Base-by-base conservation (phyloP, 2,329 filamentous ascomycete species). In the Paecilomyces niveus region DNA sequence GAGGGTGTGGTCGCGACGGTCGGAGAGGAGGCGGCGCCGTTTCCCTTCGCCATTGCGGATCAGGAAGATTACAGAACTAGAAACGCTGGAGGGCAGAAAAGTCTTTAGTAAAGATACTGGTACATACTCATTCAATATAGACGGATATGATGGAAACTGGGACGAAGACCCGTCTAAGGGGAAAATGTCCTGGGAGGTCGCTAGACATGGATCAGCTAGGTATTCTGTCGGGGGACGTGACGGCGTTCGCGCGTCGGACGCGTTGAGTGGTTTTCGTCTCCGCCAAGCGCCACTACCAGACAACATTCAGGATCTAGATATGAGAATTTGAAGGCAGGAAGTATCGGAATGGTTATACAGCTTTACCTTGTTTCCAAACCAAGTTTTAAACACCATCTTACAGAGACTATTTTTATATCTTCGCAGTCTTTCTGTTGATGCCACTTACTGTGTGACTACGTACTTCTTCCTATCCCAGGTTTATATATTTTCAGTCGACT, bases 41-140 rank as follows among this genome's bases (percentile, higher is more conserved):
- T 62, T 66, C 67, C 72, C 67, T 65, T 75, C 52, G 75, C 70
- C 75, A 77, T 77, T 63, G 57, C 70, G 61, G 49, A 57, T 51
- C 13, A 18, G 13, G 24, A 52, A 3, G n/a, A 32, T 11, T 18
- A 29, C 26, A 29, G 7, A 29, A 29, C 26, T 29, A 29, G 26
- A 29, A 26, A 26, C 24, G 5, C 24, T 26, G 11, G 9, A 15
- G 7, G 9, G 13, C 29, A 33, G 35, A 33, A 32, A 50, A 51
- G 13, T 5, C 6, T 22, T n/a, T 22, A 21, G 21, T 15, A 56
- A n/a, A 26, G 15, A 32, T 39, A n/a, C 10, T 26, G 15, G 18
- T 29, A 33, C 26, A 52, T 21, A 29, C 9, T 26, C 21, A 13
- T 29, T 29, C 13, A 18, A 45, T n/a, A 21, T 18, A 45, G 39